Evolutionary conservation across 345 rosid species (phyloP).

Genomic region (Eutrema yunnanense): DNA sequence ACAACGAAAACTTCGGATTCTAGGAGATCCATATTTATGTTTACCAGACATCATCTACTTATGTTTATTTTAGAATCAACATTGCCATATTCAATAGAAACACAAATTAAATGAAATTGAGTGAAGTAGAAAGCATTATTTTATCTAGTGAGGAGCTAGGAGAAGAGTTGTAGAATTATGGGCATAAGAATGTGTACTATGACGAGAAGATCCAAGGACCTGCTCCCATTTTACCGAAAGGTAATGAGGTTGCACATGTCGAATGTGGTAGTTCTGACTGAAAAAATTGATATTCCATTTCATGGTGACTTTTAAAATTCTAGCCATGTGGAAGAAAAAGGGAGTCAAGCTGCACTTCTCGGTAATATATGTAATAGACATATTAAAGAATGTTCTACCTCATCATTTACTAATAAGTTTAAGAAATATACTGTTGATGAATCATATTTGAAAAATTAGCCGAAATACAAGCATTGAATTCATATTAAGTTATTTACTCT

Average conservation of each 20-base stretch:
- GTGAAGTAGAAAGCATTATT: slow-evolving; percentile 14
- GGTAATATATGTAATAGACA: slow-evolving; percentile 25
- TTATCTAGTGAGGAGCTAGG: slow-evolving; percentile 44
- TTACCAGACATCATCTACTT: no score
- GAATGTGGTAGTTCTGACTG: no score
- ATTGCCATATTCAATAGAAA: no score
- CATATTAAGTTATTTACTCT: slow-evolving; percentile 13
- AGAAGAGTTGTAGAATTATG: slow-evolving; percentile 41
- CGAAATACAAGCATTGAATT: slow-evolving; percentile 26
- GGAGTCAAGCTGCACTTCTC: slow-evolving; percentile 17
- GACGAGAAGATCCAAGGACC: slow-evolving; percentile 63
- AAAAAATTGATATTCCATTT: background rate
- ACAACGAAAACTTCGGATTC: no score
- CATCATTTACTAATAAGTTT: slow-evolving; percentile 15
- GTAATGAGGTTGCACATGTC: background rate
- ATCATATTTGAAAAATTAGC: slow-evolving; percentile 22
- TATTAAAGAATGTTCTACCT: slow-evolving; percentile 17
- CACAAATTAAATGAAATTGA: no score
- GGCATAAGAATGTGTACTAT: slow-evolving; percentile 37
- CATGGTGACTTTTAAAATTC: slow-evolving; percentile 21
- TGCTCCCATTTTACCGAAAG: slow-evolving; percentile 22
- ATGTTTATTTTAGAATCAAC: no score
- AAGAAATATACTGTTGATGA: slow-evolving; percentile 19
- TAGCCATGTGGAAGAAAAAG: slow-evolving; percentile 29
- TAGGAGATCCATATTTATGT: no score